A percentile compares a stretch with the other conserved stretches of the same genome.
phyloP scores from a whole-genome alignment of 2,329 filamentous ascomycete genomes.

The Simplicillium sp. region DNA sequence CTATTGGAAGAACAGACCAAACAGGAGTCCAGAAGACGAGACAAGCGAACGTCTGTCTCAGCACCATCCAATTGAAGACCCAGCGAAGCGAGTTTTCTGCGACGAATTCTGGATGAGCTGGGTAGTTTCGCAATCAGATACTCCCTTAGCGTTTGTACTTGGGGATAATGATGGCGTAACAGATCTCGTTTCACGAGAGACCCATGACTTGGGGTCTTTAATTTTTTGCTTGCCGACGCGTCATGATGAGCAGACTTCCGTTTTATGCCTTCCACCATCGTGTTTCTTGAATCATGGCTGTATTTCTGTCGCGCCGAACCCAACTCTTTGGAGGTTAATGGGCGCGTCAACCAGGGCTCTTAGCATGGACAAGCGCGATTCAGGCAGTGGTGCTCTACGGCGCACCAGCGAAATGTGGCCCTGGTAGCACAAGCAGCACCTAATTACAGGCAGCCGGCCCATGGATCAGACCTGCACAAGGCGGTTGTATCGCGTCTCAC shows the following conservation, averaged over 20 bases:
- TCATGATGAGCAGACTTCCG: constrained; percentile 7
- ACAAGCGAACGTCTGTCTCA: constrained; percentile 33
- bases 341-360: neutral
- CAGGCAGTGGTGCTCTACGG: too few species aligned
- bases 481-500: too few species aligned
- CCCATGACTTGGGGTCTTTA: constrained; percentile 5
- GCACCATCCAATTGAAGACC: constrained; percentile 18
- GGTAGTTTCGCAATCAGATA: constrained; percentile 62
- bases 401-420: too few species aligned
- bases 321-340: too few species aligned
- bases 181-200: constrained; percentile 45
- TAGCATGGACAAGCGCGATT: too few species aligned
- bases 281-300: neutral
- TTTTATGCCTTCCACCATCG: neutral
- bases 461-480: too few species aligned
- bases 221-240: constrained; percentile 10
- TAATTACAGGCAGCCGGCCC: too few species aligned
- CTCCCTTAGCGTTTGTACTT: constrained; percentile 57
- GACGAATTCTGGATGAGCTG: constrained; percentile 51
- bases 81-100: constrained; percentile 44
- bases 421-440: too few species aligned
- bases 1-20: constrained; percentile 48
- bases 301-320: neutral
- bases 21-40: constrained; percentile 56
- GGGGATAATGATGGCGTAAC: constrained; percentile 57